A percentile compares a stretch with the other conserved stretches of the same genome.
phyloP scores from a whole-genome alignment of 2,329 filamentous ascomycete genomes.

The Berkeleyomyces rouxiae region DNA sequence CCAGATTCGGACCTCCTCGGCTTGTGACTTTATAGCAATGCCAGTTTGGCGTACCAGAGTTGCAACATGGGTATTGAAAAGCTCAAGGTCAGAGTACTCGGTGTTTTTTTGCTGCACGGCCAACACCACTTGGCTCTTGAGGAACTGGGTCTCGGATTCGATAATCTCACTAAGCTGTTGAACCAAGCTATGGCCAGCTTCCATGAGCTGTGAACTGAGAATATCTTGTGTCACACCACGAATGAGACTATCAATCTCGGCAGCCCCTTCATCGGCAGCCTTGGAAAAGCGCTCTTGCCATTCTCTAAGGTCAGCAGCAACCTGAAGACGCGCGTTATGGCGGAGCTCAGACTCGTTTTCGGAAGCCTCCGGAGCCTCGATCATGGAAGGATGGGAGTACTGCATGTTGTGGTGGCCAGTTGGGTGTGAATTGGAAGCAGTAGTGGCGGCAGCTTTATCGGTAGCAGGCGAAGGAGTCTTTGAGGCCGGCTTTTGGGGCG shows the following conservation, averaged over 20 bases:
- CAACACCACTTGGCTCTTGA: slow-evolving; percentile 43
- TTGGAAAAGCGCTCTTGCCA: slow-evolving; percentile 84
- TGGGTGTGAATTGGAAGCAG: slow-evolving; percentile 18
- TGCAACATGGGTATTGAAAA: slow-evolving; percentile 27
- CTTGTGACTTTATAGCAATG: slow-evolving; percentile 56
- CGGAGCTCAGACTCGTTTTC: slow-evolving; percentile 36
- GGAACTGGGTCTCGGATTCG: slow-evolving; percentile 41
- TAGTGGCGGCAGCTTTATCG: slow-evolving; percentile 14
- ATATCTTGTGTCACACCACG: slow-evolving; percentile 33
- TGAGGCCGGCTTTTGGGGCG: slow-evolving; percentile 15
- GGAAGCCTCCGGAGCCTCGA: slow-evolving; percentile 29
- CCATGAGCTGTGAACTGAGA: slow-evolving; percentile 27
- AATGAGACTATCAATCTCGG: slow-evolving; percentile 54
- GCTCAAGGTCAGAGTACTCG: slow-evolving; percentile 26
- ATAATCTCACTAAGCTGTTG: slow-evolving; percentile 51
- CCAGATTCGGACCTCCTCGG: slow-evolving; percentile 64
- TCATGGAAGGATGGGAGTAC: slow-evolving; percentile 16
- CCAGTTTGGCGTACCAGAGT: slow-evolving; percentile 47
- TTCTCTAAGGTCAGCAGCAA: slow-evolving; percentile 59
- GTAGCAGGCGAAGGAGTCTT: slow-evolving; percentile 15
- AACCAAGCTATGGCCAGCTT: slow-evolving; percentile 51
- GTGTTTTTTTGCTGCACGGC: slow-evolving; percentile 41
- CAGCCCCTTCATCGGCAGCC: slow-evolving; percentile 64
- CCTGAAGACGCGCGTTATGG: slow-evolving; percentile 44
- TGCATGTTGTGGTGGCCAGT: background rate